Evolutionary conservation across 441 rosid genomes (phyloP), one percentile per base, ranked within the genome.

Genomic region (Lepidium campestre): DNA sequence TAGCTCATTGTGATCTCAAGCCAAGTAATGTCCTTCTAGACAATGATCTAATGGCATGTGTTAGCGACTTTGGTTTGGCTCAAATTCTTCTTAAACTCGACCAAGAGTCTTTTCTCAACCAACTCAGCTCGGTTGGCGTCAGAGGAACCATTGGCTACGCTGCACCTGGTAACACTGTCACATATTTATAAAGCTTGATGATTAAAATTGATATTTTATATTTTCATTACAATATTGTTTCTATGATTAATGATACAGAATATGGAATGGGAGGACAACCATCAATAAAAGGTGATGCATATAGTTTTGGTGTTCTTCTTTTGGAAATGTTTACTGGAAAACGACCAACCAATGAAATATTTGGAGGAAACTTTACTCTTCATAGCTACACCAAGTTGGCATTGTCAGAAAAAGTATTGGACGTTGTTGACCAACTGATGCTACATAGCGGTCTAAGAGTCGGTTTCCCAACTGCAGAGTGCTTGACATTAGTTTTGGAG

Each of bases 1-100:
- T 65, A 12, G 57, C 64, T 2, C 73, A 69, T 17, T 73, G 67
- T 10, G 67, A 55, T 52, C 44, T 57, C 3, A 72, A 58, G 32
- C 77, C 80, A 5, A 76, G 71, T 34, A 66, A 66, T 6, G 12
- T 66, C 17, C 64, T 73, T 7, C 49, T 65, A 5, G 59, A 65
- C 17, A 11, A 47, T 40, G 69, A 73, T n/a, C 18, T 42, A 52
- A 25, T 14, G 0, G 75, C 69, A 7, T 61, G 53, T 39, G 66
- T 77, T 1, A 20, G 70, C 11, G 77, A 77, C 14, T 55, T 59
- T 35, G 70, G 77, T 17, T 52, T 68, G 7, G 65, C 59, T 0
- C 66, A 9, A 4, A 29, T 77, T 42, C 56, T 56, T 18, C 31
- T 56, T 1, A 56, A 56, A 7, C n/a, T 68, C 7, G 40, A 25